Base-by-base conservation (phyloP, 2,329 filamentous ascomycete genomes). In the Drechslerella dactyloides region DNA sequence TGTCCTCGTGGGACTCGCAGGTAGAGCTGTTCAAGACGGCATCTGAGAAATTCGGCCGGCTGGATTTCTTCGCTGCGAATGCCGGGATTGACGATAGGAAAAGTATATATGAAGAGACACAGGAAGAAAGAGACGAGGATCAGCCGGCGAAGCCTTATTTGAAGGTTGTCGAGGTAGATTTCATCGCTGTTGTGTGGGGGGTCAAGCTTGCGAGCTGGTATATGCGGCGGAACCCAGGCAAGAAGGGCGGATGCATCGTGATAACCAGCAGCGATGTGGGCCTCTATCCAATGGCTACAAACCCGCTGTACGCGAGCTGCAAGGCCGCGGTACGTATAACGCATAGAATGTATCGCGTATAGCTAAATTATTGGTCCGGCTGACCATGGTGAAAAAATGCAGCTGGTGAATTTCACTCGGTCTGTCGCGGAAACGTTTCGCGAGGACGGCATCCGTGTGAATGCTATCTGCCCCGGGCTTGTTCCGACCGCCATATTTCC, bases 41-140 rank as follows among this genome's bases (percentile, higher is more conserved):
- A 0, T 82, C 79, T 58, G 78, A 53, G 19, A 74, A 80, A 76
- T 82, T 80, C 79, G 80, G 80, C 4, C 76, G 81, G 0, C 73
- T 82, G 0, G 81, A 82, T 69, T 79, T 82, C 60, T 78, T 79
- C 73, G 80, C 81, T 42, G 79, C 80, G 1, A 82, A 83, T 75
- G 81, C 81, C 1, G 81, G 81, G 0, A 79, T 82, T 57, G 80
- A 77, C 53, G 80, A 80, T 63, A 76, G 76, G 40, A 79, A 81
- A 58, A 74, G 76, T 24, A 69, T 82, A n/a, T 81, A 81, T 46
- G 57, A 65, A 11, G 64, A 60, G 30, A 64, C 64, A 1, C 77
- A 79, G 37, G 77, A 79, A 40, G 76, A 79, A 24, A 1, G 44
- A 23, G 33, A 37, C 8, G 78, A 79, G 6, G 79, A 79, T 8